Base-by-base conservation (phyloP, 1,284 basidiomycete species). In the Ustilago loliicola region DNA sequence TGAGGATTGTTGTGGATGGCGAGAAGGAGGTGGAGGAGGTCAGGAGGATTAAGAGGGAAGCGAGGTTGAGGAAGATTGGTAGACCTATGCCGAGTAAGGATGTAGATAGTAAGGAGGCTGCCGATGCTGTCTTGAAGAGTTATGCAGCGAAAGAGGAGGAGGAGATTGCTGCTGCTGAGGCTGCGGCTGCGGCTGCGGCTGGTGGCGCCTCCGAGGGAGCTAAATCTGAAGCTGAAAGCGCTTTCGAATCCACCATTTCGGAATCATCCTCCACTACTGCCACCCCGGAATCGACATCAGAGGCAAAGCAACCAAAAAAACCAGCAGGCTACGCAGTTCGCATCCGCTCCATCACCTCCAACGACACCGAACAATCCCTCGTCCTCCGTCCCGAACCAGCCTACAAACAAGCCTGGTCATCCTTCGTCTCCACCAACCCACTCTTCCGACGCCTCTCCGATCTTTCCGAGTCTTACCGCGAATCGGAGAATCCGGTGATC, bases 401-500 rank as follows among this genome's bases (percentile, higher is more conserved):
- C 6, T 83, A 81, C 66, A 80, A 80, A 54, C 70, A 75, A 45
- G 73, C 77, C 7, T 85, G 83, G 83, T 55, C 72, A 0, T 45
- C 47, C 4, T 85, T 85, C 67, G 70, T 66, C 45, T 77, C 80
- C n/a, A 61, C 73, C 61, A 85, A 83, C 55, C 72, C 82, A 15
- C 58, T 86, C 30, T 69, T 82, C 53, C 82, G 81, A 23, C 68
- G 63, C 25, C 50, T 84, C 11, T 47, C 54, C 23, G 77, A 80
- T 5, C 57, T 78, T 27, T 56, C 71, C 34, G 79, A 80, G 63
- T 66, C 74, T 19, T 99, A 93, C 86, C 91, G 96, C 81, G 96
- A 98, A 85, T 96, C 95, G 1, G 97, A 99, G 87, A 93, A 96
- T 82, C 93, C 96, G 1, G 88, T 98, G 54, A 89, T 98, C 38